These are phyloP conservation scores for Penicillium paradoxum DNA, from an alignment of 495 filamentous ascomycete genomes.

Conservation along the genomic window DNA sequence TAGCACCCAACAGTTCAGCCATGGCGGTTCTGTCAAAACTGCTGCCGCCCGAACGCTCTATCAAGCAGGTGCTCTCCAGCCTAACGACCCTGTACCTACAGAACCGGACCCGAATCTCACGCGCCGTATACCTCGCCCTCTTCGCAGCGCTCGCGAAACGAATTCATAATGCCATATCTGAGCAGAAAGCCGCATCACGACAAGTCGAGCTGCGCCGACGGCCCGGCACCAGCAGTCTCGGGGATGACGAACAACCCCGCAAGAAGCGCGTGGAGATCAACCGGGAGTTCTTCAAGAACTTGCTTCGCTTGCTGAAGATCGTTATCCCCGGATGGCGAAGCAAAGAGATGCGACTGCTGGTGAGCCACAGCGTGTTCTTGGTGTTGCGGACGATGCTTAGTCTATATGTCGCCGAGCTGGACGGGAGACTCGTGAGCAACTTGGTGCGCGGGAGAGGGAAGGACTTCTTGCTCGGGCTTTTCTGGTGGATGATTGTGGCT, in stretches of 20 bases:
- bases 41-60: conserved; percentile 59
- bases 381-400: conserved; percentile 86
- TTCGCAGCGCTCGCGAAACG: conserved; percentile 84
- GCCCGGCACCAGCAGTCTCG: conserved; percentile 50
- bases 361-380: conserved; percentile 84
- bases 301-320: conserved; percentile 75
- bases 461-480: conserved; percentile 81
- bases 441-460: conserved; percentile 86
- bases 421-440: conserved; percentile 85
- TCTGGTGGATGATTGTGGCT: conserved; percentile 99
- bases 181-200: conserved; percentile 86
- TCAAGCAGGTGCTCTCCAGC: conserved; percentile 68
- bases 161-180: conserved; percentile 82
- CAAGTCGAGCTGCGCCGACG: conserved; percentile 59
- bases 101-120: conserved; percentile 85
- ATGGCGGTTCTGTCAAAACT: conserved; percentile 87
- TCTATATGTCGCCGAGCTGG: conserved; percentile 92
- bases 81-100: conserved; percentile 72
- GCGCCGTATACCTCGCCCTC: conserved; percentile 86
- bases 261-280: conserved; percentile 87
- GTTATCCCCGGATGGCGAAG: conserved; percentile 86
- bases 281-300: conserved; percentile 85
- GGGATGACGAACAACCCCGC: conserved; percentile 46
- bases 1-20: conserved; percentile 14
- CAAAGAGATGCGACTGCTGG: conserved; percentile 77